phyloP scores from a whole-genome alignment of 2,329 filamentous ascomycete genomes.

The Ceratocystis diversiconidia region DNA sequence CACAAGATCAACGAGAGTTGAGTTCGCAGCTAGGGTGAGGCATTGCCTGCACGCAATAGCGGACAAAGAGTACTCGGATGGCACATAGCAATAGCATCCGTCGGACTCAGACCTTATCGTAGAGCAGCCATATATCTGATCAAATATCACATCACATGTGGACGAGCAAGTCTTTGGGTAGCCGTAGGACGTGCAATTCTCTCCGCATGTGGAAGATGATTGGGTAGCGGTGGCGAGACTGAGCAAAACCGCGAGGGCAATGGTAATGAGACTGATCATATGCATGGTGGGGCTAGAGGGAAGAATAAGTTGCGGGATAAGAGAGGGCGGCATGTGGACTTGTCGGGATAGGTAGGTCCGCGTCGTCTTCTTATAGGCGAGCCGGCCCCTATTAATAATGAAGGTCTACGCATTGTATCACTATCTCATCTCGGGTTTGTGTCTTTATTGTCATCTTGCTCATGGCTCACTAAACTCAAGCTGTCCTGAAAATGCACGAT shows the following conservation, averaged over 20 bases:
- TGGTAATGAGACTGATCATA: neutral
- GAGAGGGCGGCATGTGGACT: neutral
- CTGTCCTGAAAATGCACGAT: neutral
- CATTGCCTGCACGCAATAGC: constrained; percentile 13
- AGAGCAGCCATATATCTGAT: constrained; percentile 10
- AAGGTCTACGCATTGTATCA: neutral
- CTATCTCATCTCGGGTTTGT: neutral
- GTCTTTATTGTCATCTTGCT: neutral
- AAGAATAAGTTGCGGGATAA: neutral
- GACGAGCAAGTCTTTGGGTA: constrained; percentile 12
- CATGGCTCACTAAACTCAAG: neutral
- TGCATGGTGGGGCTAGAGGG: constrained; percentile 4
- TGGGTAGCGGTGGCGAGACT: neutral
- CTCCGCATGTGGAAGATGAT: neutral
- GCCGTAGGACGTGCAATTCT: constrained; percentile 6
- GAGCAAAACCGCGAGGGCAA: neutral
- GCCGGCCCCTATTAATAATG: neutral
- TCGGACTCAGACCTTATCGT: neutral
- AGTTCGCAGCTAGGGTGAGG: constrained; percentile 5
- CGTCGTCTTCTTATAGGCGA: neutral
- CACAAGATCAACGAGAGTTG: neutral
- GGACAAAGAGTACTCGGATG: constrained; percentile 4
- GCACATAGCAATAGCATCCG: constrained; percentile 12
- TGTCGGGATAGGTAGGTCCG: neutral
- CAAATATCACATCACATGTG: constrained; percentile 12